Base-by-base conservation (phyloP, 202 grass and related monocot species). In the Zoysia matrella region DNA sequence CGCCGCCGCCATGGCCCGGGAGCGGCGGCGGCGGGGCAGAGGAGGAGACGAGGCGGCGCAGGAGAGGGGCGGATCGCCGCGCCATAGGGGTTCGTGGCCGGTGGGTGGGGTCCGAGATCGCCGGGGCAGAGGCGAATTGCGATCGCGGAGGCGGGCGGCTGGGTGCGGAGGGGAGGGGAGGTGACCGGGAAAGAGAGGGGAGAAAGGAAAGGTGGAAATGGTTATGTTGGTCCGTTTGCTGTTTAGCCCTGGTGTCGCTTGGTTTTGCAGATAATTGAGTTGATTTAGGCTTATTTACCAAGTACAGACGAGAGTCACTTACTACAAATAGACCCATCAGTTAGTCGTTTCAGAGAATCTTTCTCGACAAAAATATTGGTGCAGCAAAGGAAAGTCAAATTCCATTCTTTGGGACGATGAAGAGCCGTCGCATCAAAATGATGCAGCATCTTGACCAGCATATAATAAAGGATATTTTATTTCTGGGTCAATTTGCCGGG, bases 51-150 rank as follows among this genome's bases (percentile, higher is more conserved):
- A 95, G 58, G 6, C 82, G 83, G 76, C 83, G 93, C 55, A 95
- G 90, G 52, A 92, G 82, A 10, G 84, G 82, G 22, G 82, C 73
- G 72, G 85, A 92, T 92, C 93, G 73, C 75, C 93, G 72, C 88
- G 93, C 88, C 90, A 94, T 94, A n/a, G 73, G 18, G 5, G 53
- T 36, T 36, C 30, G 30, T 36, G 30, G 30, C 30, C 30, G 30
- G 51, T 8, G 47, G 71, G 11, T 36, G 18, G 0, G 16, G 43
- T 14, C n/a, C 12, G 71, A 51, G 50, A 58, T 40, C 13, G 56
- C 46, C 40, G 36, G 72, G 78, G 72, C 2, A 0, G 83, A 67
- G 41, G 83, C 69, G 62, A 83, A 82, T 86, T 82, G 88, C 83
- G 83, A 82, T 82, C 83, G 58, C 66, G 72, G 77, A 47, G 67